A percentile compares a stretch with the other conserved stretches of the same genome.
These are phyloP conservation scores for Herpomyces periplanetae DNA, from an alignment of 2,329 filamentous ascomycete genomes.

Conservation along the genomic window DNA sequence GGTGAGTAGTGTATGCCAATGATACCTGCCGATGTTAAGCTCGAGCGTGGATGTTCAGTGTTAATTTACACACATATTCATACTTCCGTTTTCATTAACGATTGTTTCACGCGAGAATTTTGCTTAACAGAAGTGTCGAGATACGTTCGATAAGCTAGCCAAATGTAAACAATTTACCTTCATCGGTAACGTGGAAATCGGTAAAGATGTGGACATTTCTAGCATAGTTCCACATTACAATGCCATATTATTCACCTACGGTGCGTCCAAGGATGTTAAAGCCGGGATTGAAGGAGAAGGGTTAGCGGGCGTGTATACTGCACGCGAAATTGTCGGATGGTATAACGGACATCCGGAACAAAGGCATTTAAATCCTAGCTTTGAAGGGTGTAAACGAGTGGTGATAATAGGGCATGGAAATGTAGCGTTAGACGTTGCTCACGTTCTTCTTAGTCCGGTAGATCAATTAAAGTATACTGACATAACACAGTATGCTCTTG, in stretches of 20 bases:
- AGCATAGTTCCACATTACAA: constrained; percentile 48
- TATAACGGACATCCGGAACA: constrained; percentile 82
- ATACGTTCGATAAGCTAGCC: constrained; percentile 66
- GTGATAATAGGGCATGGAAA: constrained; percentile 81
- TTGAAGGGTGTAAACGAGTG: constrained; percentile 36
- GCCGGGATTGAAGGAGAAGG: constrained; percentile 41
- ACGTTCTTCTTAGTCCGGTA: constrained; percentile 40
- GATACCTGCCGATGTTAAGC: constrained; percentile 1
- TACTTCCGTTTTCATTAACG: not conserved
- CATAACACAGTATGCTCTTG: constrained; percentile 48
- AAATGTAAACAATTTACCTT: constrained; percentile 49
- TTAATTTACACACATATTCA: constrained; percentile 1
- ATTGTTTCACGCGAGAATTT: not conserved
- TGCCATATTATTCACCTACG: constrained; percentile 66
- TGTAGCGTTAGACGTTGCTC: constrained; percentile 66
- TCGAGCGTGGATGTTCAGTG: not conserved
- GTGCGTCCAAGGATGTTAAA: constrained; percentile 41
- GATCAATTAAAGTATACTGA: constrained; percentile 40
- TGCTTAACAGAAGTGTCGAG: constrained; percentile 38
- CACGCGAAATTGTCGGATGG: constrained; percentile 80
- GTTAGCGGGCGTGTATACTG: constrained; percentile 38
- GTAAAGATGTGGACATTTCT: constrained; percentile 22
- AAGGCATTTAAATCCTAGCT: constrained; percentile 25
- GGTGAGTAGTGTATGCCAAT: constrained; percentile 11
- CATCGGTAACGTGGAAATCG: constrained; percentile 53